These are phyloP conservation scores for Cardamine occulta DNA, from an alignment of 345 rosid species.

Conservation along the genomic window DNA sequence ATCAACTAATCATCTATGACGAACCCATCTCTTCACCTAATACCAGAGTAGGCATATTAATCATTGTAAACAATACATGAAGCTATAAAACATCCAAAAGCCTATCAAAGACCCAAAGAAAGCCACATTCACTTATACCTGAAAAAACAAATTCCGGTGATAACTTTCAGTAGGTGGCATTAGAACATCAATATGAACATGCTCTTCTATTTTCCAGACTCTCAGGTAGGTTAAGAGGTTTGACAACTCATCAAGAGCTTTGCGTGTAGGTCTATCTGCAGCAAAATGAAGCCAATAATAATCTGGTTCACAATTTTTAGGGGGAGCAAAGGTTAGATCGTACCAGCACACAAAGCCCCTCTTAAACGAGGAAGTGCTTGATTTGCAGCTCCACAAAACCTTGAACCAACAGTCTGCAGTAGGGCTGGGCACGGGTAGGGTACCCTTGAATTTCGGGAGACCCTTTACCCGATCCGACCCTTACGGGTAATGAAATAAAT, in stretches of 20 bases:
- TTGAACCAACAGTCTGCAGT: constrained; percentile 87
- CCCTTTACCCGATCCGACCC: no score
- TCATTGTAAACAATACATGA: constrained; percentile 10
- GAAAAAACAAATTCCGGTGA: constrained; percentile 82
- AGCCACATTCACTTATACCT: constrained; percentile 52
- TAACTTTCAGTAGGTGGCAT: constrained; percentile 92
- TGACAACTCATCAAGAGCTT: constrained; percentile 90
- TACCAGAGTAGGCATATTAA: background rate
- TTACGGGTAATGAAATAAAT: no score
- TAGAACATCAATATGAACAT: constrained; percentile 75
- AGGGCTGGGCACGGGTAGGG: no score
- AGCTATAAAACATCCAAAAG: constrained; percentile 4
- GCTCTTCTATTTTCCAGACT: constrained; percentile 78
- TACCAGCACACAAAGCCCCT: constrained; percentile 94
- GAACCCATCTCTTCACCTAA: background rate
- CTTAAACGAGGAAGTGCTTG: constrained; percentile 94
- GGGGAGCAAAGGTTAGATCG: background rate
- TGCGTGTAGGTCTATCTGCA: constrained; percentile 77
- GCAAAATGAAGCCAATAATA: constrained; percentile 23
- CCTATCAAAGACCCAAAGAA: constrained; percentile 16
- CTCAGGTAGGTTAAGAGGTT: constrained; percentile 76
- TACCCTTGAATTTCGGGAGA: no score
- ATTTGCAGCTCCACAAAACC: constrained; percentile 92
- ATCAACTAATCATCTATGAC: background rate
- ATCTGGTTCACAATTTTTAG: background rate